Evolutionary conservation across 371 early-diverging fungal genomes (phyloP).

Genomic region (Syncephalastrum monosporum): DNA sequence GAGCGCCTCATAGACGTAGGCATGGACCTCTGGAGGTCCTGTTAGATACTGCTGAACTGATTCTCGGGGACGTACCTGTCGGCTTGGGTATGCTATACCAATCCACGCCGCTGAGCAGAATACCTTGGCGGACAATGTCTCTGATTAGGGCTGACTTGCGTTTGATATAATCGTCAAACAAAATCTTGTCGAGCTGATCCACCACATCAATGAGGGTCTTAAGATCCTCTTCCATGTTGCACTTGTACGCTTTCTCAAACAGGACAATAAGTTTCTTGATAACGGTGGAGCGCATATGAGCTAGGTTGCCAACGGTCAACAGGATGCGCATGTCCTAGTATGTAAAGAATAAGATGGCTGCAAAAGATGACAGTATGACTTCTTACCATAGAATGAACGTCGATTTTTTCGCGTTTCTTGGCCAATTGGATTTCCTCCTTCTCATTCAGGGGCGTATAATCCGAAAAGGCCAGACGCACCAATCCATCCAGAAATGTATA

Average conservation of each 20-base stretch:
- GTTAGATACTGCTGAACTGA: not conserved
- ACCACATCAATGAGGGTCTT: conserved; percentile 63
- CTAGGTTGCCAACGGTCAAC: conserved; percentile 79
- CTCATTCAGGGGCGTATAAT: conserved; percentile 44
- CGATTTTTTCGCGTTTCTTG: conserved; percentile 40
- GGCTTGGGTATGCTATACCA: conserved; percentile 79
- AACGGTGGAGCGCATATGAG: conserved; percentile 62
- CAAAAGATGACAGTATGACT: conserved; percentile 3
- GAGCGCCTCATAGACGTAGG: conserved; percentile 86
- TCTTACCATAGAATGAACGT: conserved; percentile 43
- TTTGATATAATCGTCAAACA: conserved; percentile 83
- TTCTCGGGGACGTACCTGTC: conserved; percentile 47
- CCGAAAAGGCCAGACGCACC: conserved; percentile 62
- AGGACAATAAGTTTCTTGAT: conserved; percentile 74
- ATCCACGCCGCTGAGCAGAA: conserved; percentile 82
- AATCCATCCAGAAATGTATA: conserved; percentile 74
- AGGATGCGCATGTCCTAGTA: conserved; percentile 67
- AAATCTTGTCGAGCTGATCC: conserved; percentile 70
- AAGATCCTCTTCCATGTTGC: conserved; percentile 64
- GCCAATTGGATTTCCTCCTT: conserved; percentile 37
- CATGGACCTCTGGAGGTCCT: conserved; percentile 67
- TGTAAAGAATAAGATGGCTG: conserved; percentile 15
- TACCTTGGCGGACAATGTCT: conserved; percentile 73
- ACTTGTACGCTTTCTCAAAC: conserved; percentile 67
- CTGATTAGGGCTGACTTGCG: conserved; percentile 69